Evolutionary conservation across 2,329 filamentous ascomycete species (phyloP).

Genomic region (Monosporascus sp.): DNA sequence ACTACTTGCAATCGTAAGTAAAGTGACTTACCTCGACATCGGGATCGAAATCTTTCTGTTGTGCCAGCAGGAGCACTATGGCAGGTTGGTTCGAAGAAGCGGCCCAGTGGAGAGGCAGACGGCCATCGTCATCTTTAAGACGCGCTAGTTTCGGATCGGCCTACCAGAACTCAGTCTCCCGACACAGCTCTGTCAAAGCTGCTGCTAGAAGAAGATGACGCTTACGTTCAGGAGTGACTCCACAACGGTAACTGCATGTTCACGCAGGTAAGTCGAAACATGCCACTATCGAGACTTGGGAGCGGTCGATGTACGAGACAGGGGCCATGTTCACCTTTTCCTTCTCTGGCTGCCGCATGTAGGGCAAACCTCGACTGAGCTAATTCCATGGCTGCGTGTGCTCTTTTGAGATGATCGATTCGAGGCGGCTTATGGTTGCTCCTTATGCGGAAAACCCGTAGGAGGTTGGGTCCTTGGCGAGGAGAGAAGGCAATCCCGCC

Average conservation of each 20-base stretch:
- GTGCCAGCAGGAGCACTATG: slow-evolving; percentile 68
- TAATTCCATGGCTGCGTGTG: background rate
- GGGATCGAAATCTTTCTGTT: slow-evolving; percentile 70
- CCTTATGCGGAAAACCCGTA: background rate
- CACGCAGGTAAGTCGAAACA: background rate
- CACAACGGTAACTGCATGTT: slow-evolving; percentile 54
- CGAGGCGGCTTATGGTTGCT: background rate
- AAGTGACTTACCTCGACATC: slow-evolving; percentile 61
- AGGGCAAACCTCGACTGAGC: slow-evolving; percentile 63
- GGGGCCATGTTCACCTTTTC: slow-evolving; percentile 58
- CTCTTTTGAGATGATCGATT: background rate
- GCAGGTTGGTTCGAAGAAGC: slow-evolving; percentile 73
- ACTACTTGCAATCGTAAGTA: no score
- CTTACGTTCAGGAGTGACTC: slow-evolving; percentile 69
- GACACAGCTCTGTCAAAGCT: slow-evolving; percentile 3
- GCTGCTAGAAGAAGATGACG: background rate
- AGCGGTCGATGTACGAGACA: background rate
- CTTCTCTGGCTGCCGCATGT: slow-evolving; percentile 81
- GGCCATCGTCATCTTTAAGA: slow-evolving; percentile 75
- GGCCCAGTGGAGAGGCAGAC: slow-evolving; percentile 92
- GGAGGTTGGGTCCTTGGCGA: background rate
- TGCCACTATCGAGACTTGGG: background rate
- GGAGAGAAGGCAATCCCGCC: background rate
- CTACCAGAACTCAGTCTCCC: slow-evolving; percentile 37
- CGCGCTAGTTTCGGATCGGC: slow-evolving; percentile 73